Evolutionary conservation across 306 rosid genomes (phyloP), one percentile per base, ranked within the genome.

Genomic region (Sesbania bispinosa): DNA sequence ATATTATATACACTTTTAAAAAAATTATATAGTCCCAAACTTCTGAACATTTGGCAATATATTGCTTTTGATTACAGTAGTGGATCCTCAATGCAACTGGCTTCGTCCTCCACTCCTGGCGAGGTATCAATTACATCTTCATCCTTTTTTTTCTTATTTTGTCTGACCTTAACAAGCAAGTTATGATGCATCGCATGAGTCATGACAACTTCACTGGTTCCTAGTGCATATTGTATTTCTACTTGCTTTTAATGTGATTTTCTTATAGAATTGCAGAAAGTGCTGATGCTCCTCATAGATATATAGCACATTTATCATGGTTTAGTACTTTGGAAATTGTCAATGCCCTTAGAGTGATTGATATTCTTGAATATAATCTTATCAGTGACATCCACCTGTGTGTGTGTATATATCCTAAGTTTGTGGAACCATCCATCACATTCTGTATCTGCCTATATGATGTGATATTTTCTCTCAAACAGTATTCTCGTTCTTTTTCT

Each of bases 61-160:
- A 60, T 23, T 68, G 42, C 5, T 74, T 78, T 55, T 77, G 39
- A 32, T 63, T 75, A 46, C 84, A 77, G 94, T n/a, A 74, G 84
- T 65, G 36, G 77, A 55, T 59, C 82, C 26, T 66, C 80, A 29
- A 73, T 80, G 79, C 94, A 83, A 41, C 96, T 76, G 18, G 84
- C 83, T 55, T 83, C 89, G 11, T 80, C 98, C 48, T 92, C 89
- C 4, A 73, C 71, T 62, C 62, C 86, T 62, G 46, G 62, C 4
- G 98, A 89, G 94, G 96, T 92, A 84, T 63, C 64, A 7, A n/a
- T 15, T n/a, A 30, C 46, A n/a, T 47, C 33, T 29, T 15, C n/a
- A 41, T 18, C 10, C 68, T 19, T 27, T 80, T 24, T 13, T 26
- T 4, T n/a, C n/a, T 11, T 23, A 70, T 16, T 62, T 7, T 6